Conservation (phyloP, 2,329 filamentous ascomycete species). For the Endothia cerciana region DNA sequence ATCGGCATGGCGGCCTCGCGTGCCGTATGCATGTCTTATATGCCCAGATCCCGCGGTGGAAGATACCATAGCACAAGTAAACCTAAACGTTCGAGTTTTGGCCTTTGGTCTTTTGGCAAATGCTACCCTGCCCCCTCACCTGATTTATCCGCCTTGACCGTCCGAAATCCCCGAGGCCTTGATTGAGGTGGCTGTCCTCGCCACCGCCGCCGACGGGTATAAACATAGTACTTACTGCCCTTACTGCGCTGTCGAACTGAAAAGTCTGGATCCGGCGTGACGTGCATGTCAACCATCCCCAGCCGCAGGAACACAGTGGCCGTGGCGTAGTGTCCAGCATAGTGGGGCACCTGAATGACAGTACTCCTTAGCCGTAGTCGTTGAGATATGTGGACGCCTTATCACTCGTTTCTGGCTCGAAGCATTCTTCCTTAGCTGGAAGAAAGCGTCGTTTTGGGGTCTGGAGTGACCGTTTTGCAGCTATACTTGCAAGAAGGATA, state of each 20-base stretch:
- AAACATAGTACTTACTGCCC: too few species aligned
- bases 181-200: too few species aligned
- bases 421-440: not conserved
- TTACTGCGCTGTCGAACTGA: too few species aligned
- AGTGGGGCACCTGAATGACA: not conserved
- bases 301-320: not conserved
- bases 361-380: too few species aligned
- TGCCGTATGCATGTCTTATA: constrained; percentile 14
- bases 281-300: not conserved
- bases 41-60: not conserved
- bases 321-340: not conserved
- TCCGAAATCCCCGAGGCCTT: too few species aligned
- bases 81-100: too few species aligned
- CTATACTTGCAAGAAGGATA: not conserved
- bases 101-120: too few species aligned
- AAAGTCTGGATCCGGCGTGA: not conserved
- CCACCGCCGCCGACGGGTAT: too few species aligned
- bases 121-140: too few species aligned
- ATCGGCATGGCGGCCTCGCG: constrained; percentile 16
- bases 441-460: not conserved
- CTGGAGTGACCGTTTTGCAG: not conserved
- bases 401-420: not conserved
- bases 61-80: too few species aligned
- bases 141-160: too few species aligned
- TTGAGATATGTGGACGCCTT: not conserved